These are phyloP conservation scores for Aspergillus quadricinctus DNA, from an alignment of 2,329 filamentous ascomycete genomes.

Conservation along the genomic window DNA sequence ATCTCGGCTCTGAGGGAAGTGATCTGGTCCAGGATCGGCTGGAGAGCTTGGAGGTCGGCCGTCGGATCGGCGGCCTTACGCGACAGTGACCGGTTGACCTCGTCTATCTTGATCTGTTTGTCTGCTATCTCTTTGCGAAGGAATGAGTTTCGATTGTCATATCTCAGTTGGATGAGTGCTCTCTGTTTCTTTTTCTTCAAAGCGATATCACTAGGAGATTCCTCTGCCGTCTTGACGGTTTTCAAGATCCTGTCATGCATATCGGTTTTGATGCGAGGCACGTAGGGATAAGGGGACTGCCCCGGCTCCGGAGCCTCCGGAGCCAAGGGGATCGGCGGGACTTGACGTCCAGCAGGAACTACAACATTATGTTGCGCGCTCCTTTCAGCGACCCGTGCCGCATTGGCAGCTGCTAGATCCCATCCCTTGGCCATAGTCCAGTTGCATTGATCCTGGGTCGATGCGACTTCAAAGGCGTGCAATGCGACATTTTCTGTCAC, in stretches of 20 bases:
- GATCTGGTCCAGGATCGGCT: conserved; percentile 20
- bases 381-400: conserved; percentile 26
- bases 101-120: conserved; percentile 24
- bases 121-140: conserved; percentile 13
- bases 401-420: conserved; percentile 20
- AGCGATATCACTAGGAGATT: conserved; percentile 2
- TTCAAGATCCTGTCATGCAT: conserved; percentile 31
- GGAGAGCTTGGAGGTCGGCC: conserved; percentile 14
- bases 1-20: conserved; percentile 7
- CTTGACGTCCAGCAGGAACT: conserved; percentile 28
- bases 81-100: conserved; percentile 19
- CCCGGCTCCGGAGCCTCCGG: conserved; percentile 17
- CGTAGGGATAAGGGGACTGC: conserved; percentile 15
- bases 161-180: conserved; percentile 16
- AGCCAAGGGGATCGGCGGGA: conserved; percentile 18
- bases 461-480: conserved; percentile 51
- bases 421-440: conserved; percentile 22
- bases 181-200: conserved; percentile 21
- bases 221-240: conserved; percentile 8
- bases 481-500: conserved; percentile 52
- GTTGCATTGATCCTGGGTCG: conserved; percentile 30
- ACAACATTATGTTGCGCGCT: conserved; percentile 23
- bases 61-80: conserved; percentile 23
- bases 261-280: conserved; percentile 33
- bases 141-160: conserved; percentile 22